Base-by-base conservation (phyloP, 2,329 filamentous ascomycete species). In the Teratosphaeria epicoccoides region DNA sequence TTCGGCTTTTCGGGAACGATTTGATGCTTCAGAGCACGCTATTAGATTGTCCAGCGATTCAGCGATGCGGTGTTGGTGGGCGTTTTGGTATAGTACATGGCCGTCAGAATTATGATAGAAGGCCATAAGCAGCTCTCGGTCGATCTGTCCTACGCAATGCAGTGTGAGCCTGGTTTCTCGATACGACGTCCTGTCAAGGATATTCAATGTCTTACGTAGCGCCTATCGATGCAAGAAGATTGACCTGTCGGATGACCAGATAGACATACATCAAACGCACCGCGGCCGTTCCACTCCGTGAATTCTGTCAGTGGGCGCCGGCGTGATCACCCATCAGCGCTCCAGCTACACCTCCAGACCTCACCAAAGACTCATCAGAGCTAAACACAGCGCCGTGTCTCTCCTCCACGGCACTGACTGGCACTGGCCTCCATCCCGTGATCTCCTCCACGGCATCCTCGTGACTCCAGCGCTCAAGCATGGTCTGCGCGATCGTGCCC, bases 31-130 rank as follows among this genome's bases (percentile, higher is more conserved):
- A 11, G n/a, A 40, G 33, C 33, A 40, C 14, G 11, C 33, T 20
- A 17, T 20, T 7, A 40, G 43, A 24, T 6, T 24, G 2, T 47
- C 24, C 12, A 52, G 50, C 50, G 50, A 37, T 52, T 52, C n/a
- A 52, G 50, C 50, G 50, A 52, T 43, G 45, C 29, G 50, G 50
- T 49, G 50, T 49, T 52, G 50, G 50, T 17, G 33, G 26, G 33
- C 33, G 33, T 40, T 40, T 40, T 40, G 33, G 33, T 7, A 40
- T 9, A 17, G n/a, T 17, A 3, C 9, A 40, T 7, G n/a, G 33
- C 2, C 0, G n/a, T n/a, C n/a, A 40, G 33, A 9, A 40, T 17
- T 9, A 40, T 6, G n/a, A 7, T 20, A n/a, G 6, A n/a, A 40
- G 2, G 6, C 33, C 33, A 40, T 22, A 17, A 17, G 14, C 33